These are phyloP conservation scores for Chlamydomonas schloesseri DNA, from an alignment of 139 green algal species.

Conservation along the genomic window DNA sequence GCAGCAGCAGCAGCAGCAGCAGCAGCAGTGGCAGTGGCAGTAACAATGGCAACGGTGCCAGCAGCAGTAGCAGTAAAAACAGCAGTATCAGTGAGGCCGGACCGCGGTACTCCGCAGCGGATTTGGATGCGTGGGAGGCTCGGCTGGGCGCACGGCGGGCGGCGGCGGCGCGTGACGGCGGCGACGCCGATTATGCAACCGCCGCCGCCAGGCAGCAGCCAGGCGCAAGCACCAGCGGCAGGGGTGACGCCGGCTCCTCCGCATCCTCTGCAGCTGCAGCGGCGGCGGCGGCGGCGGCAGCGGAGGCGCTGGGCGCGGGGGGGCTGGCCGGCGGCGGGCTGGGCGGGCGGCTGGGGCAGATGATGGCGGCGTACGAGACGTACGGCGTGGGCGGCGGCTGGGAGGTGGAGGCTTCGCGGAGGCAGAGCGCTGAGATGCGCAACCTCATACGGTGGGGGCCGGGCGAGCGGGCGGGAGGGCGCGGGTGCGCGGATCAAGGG, in stretches of 20 bases:
- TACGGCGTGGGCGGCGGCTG: conserved; percentile 16
- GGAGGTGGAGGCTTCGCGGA: conserved; percentile 4
- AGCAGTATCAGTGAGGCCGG: no score
- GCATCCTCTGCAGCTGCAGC: not conserved
- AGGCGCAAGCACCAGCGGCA: conserved; percentile 16
- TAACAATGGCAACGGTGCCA: no score
- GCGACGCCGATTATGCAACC: no score
- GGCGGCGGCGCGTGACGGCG: no score
- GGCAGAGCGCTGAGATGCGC: conserved; percentile 35
- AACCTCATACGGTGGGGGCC: conserved; percentile 11
- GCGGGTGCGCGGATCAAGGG: no score
- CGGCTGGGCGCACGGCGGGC: not conserved
- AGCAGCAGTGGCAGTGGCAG: not conserved
- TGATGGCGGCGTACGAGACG: conserved; percentile 15
- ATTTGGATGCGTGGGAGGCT: not conserved
- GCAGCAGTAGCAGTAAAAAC: no score
- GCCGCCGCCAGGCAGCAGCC: conserved; percentile 12
- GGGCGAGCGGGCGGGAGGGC: not conserved
- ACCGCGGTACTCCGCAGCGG: no score
- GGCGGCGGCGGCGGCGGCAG: not conserved
- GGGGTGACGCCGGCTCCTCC: not conserved
- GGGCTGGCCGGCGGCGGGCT: not conserved
- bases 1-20: not conserved
- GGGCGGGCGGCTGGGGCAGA: not conserved
- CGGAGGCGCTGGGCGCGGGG: not conserved